Evolutionary conservation across 345 rosid species (phyloP), one percentile per base, ranked within the genome.

Genomic region (Linum trigynum): DNA sequence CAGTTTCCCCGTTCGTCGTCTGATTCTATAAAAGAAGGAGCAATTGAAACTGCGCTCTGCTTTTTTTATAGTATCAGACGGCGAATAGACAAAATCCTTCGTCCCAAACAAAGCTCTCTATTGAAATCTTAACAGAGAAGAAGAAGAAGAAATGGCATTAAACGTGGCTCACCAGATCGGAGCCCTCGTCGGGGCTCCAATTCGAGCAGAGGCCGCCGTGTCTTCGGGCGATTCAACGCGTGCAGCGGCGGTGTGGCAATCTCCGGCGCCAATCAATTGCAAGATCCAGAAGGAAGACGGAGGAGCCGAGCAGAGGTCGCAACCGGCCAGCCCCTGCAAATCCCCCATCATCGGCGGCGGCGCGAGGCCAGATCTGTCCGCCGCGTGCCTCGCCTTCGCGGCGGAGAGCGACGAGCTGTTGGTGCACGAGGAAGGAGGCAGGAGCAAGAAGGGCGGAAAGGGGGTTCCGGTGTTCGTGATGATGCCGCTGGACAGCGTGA

Each of bases 401-500:
- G 39, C 73, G 64, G 82, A 78, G 16, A 58, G 37, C 35, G 35
- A 59, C 2, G 62, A 3, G 39, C 11, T 8, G 11, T 37, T 16
- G 55, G 48, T 76, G 65, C 57, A 74, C 68, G 67, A 38, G 59
- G 83, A 73, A 58, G 83, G 81, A 56, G 81, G 82, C 14, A 70
- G 36, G 3, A 69, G 56, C 57, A 70, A 59, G 17, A 70, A 71
- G 65, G 81, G 79, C 41, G 80, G 80, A 38, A 70, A 50, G 53
- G 94, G 95, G 12, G 99, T 94, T 60, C 99, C 99, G 64, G 99
- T 94, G 56, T 94, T 68, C 68, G 97, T 94, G 60, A 94, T 94
- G 99, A 94, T 94, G 99, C 99, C 97, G 76, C 72, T 90, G 75
- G 99, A 94, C 66, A 86, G 96, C 72, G 97, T 94, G 68, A 94